Evolutionary conservation across 2,329 filamentous ascomycete genomes (phyloP).

Genomic region (Monosporascus sp.): DNA sequence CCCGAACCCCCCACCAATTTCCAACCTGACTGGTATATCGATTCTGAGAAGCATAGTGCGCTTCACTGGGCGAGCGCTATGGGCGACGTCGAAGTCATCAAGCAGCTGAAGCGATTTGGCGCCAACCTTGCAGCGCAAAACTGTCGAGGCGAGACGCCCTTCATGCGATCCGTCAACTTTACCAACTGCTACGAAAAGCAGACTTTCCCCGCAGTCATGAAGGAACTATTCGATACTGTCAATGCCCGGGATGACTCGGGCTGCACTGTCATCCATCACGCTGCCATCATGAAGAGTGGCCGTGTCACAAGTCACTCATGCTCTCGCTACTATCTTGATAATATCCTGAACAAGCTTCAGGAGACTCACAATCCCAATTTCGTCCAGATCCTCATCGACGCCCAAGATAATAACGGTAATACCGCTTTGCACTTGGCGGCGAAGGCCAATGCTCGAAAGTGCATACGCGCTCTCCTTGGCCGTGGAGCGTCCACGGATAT

Average conservation of each 20-base stretch:
- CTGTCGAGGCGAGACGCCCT: constrained; percentile 74
- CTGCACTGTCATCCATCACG: constrained; percentile 90
- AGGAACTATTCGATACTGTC: constrained; percentile 77
- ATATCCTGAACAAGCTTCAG: constrained; percentile 79
- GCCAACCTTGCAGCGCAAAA: constrained; percentile 70
- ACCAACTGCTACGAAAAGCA: constrained; percentile 96
- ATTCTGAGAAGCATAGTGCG: constrained; percentile 86
- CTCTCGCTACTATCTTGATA: constrained; percentile 89
- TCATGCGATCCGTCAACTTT: constrained; percentile 92
- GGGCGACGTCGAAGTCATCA: constrained; percentile 90
- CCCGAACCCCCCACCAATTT: constrained; percentile 82
- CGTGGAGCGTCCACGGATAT: constrained; percentile 82
- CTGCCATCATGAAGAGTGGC: constrained; percentile 79
- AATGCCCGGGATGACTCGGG: constrained; percentile 73
- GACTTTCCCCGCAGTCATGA: constrained; percentile 79
- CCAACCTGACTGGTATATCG: constrained; percentile 86
- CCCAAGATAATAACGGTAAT: constrained; percentile 81
- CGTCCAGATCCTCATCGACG: constrained; percentile 73
- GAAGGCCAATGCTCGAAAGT: constrained; percentile 81
- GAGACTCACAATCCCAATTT: constrained; percentile 71
- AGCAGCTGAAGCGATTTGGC: constrained; percentile 75
- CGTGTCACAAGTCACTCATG: constrained; percentile 79
- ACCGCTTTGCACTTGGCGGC: constrained; percentile 74
- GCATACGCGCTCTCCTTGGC: constrained; percentile 70
- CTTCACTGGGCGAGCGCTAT: constrained; percentile 97